These are phyloP conservation scores for Jaltomata sinuosa DNA, from an alignment of 257 asterid species.

Conservation along the genomic window DNA sequence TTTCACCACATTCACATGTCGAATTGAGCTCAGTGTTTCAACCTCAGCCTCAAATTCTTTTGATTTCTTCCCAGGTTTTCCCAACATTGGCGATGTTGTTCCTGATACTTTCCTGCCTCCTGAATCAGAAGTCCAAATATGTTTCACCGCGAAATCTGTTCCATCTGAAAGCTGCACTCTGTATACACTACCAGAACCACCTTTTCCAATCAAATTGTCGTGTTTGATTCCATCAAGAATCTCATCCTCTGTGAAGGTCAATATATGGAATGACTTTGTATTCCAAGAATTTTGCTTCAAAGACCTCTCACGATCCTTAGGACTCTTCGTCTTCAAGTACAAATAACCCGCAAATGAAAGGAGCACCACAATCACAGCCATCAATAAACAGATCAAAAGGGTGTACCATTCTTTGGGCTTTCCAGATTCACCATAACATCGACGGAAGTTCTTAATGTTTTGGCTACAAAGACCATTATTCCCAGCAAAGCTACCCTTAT, in stretches of 20 bases:
- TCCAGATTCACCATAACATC: slow-evolving; percentile 28
- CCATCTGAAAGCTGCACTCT: slow-evolving; percentile 32
- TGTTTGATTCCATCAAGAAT: slow-evolving; percentile 61
- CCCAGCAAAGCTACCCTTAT: slow-evolving; percentile 63
- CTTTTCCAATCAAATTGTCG: slow-evolving; percentile 70
- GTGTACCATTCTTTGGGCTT: slow-evolving; percentile 18
- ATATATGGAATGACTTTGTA: slow-evolving; percentile 54
- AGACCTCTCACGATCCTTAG: slow-evolving; percentile 23
- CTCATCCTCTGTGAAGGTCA: slow-evolving; percentile 64
- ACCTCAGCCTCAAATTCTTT: slow-evolving; percentile 79
- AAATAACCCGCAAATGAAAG: slow-evolving; percentile 23
- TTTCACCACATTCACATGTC: slow-evolving; percentile 88
- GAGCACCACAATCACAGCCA: slow-evolving; percentile 23
- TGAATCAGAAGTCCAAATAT: slow-evolving; percentile 45
- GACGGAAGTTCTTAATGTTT: slow-evolving; percentile 27
- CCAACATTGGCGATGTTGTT: slow-evolving; percentile 42
- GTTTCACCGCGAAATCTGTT: slow-evolving; percentile 60
- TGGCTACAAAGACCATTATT: slow-evolving; percentile 64
- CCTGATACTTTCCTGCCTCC: slow-evolving; percentile 6
- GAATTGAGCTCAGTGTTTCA: slow-evolving; percentile 59
- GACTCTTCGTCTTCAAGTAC: slow-evolving; percentile 27
- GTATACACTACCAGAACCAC: slow-evolving; percentile 83
- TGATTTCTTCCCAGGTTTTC: slow-evolving; percentile 19
- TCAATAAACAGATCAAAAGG: slow-evolving; percentile 27
- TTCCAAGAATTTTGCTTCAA: slow-evolving; percentile 64